phyloP scores from a whole-genome alignment of 352 stramenopile genomes.

The Hyaloperonospora brassicae region DNA sequence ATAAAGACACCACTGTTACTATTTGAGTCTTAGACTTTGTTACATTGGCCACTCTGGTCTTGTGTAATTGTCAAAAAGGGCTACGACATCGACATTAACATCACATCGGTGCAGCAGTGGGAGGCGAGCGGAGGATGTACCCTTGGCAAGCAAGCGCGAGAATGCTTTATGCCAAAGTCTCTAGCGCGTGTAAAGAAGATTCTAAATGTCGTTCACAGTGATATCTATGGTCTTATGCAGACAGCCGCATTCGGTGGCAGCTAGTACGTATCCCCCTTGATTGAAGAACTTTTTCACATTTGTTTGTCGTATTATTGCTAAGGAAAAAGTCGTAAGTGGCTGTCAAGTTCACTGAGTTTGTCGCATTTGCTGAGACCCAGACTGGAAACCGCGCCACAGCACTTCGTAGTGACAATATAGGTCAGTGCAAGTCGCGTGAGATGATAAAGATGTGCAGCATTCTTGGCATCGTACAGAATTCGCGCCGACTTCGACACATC shows the following conservation, averaged over 20 bases:
- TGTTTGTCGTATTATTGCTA: background rate
- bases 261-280: background rate
- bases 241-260: background rate
- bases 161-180: slow-evolving; percentile 2
- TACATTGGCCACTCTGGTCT: slow-evolving; percentile 1
- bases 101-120: slow-evolving; percentile 1
- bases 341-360: slow-evolving; percentile 7
- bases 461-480: slow-evolving; percentile 15
- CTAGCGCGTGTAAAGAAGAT: background rate
- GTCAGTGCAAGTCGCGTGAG: slow-evolving; percentile 5
- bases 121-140: background rate
- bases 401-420: slow-evolving; percentile 7
- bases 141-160: slow-evolving; percentile 2
- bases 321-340: background rate
- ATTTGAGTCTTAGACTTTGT: background rate
- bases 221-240: background rate
- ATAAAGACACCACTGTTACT: too few species aligned
- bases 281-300: background rate
- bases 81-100: background rate
- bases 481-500: slow-evolving; percentile 8
- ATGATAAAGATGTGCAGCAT: slow-evolving; percentile 5
- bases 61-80: background rate
- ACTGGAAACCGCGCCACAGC: slow-evolving; percentile 5
- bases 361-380: slow-evolving; percentile 9
- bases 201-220: background rate